These are phyloP conservation scores for Calycina herbarum DNA, from an alignment of 2,329 filamentous ascomycete genomes.

Conservation along the genomic window DNA sequence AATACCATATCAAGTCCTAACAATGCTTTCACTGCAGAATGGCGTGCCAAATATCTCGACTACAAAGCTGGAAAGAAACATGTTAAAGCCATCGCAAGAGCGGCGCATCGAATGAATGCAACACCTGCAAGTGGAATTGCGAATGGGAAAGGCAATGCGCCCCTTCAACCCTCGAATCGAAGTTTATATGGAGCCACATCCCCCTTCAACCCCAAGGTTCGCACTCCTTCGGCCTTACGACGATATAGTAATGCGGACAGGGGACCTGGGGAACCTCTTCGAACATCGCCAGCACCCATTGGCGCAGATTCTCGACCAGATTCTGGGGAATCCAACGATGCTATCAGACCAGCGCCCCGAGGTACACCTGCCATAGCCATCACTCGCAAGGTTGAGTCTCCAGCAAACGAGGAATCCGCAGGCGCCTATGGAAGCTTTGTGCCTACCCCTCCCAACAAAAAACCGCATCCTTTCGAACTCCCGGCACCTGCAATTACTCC, in stretches of 20 bases:
- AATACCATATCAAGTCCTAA: slow-evolving; percentile 5
- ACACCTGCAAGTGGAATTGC: slow-evolving; percentile 44
- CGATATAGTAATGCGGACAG: slow-evolving; percentile 6
- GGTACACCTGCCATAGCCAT: slow-evolving; percentile 40
- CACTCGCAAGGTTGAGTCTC: slow-evolving; percentile 27
- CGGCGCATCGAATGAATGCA: slow-evolving; percentile 62
- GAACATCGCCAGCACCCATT: slow-evolving; percentile 25
- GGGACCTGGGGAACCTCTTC: slow-evolving; percentile 19
- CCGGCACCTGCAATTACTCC: slow-evolving; percentile 55
- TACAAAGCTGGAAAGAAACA: slow-evolving; percentile 97
- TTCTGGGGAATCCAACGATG: slow-evolving; percentile 23
- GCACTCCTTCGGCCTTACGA: slow-evolving; percentile 7
- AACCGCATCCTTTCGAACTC: slow-evolving; percentile 50
- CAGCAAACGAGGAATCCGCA: neutral
- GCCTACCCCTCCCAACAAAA: slow-evolving; percentile 48
- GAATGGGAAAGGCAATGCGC: slow-evolving; percentile 8
- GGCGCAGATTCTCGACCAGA: slow-evolving; percentile 27
- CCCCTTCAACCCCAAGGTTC: slow-evolving; percentile 14
- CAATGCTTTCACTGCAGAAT: slow-evolving; percentile 57
- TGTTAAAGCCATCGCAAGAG: slow-evolving; percentile 77
- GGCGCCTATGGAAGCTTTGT: slow-evolving; percentile 56
- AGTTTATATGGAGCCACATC: slow-evolving; percentile 32
- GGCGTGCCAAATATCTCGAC: slow-evolving; percentile 90
- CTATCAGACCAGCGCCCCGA: slow-evolving; percentile 18
- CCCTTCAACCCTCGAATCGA: slow-evolving; percentile 19